Evolutionary conservation across 2,329 filamentous ascomycete genomes (phyloP).

Genomic region (Lachnellula hyalina): DNA sequence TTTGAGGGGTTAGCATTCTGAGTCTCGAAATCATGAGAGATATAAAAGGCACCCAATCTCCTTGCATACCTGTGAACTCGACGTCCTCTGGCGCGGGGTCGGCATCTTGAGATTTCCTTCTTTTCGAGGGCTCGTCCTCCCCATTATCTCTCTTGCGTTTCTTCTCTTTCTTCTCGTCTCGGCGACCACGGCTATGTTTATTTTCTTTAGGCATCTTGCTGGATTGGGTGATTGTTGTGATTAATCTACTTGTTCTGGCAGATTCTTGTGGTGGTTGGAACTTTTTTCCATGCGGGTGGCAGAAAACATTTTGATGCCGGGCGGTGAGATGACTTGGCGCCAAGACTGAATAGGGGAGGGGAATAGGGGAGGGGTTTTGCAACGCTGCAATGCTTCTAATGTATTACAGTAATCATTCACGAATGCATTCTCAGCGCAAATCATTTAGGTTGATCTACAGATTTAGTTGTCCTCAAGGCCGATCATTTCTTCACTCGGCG

Average conservation of each 20-base stretch:
- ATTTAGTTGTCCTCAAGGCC: too few species aligned
- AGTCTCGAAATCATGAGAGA: too few species aligned
- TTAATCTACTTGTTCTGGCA: not conserved
- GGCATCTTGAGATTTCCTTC: constrained; percentile 29
- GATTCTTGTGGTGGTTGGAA: too few species aligned
- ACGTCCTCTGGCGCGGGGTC: constrained; percentile 12
- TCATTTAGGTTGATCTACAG: too few species aligned
- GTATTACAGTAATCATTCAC: too few species aligned
- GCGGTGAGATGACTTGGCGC: not conserved
- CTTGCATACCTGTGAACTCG: not conserved
- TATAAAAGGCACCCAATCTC: too few species aligned
- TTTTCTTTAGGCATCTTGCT: constrained; percentile 52
- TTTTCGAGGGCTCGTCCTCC: constrained; percentile 35
- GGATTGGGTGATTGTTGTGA: not conserved
- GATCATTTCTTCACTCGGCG: too few species aligned
- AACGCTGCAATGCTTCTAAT: too few species aligned
- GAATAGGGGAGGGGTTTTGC: too few species aligned
- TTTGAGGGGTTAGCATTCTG: not conserved
- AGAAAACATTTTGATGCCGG: not conserved
- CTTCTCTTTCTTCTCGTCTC: constrained; percentile 43
- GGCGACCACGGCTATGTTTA: constrained; percentile 52
- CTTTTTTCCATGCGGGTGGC: not conserved
- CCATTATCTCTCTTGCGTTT: constrained; percentile 43
- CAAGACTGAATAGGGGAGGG: too few species aligned
- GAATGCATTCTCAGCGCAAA: too few species aligned